Percentiles rank a stretch among this genome's conserved stretches.
phyloP scores from a whole-genome alignment of 345 rosid species.

The Eucalyptus pauciflora region DNA sequence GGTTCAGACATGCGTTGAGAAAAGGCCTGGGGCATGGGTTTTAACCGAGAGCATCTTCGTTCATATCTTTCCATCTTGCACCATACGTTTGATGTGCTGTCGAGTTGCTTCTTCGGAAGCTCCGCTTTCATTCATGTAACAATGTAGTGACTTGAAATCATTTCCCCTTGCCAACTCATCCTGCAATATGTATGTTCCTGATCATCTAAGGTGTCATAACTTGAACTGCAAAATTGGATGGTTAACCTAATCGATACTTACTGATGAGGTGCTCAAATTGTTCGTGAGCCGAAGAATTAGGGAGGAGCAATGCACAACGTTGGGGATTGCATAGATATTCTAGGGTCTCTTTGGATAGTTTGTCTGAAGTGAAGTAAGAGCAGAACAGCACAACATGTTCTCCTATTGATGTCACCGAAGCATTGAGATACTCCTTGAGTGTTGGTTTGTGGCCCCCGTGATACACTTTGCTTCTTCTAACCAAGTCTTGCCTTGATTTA shows the following conservation, averaged over 20 bases:
- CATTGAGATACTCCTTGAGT: neutral
- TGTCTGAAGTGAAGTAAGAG: neutral
- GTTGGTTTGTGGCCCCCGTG: neutral
- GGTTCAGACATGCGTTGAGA: neutral
- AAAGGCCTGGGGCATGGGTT: neutral
- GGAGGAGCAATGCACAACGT: neutral
- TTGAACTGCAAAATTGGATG: neutral
- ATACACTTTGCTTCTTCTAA: slow-evolving; percentile 3
- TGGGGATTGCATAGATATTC: neutral
- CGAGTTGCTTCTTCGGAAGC: neutral
- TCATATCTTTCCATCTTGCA: neutral
- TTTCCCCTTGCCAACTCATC: neutral
- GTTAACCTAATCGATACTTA: neutral
- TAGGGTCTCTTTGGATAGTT: neutral
- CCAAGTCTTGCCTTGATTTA: neutral
- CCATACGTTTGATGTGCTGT: neutral
- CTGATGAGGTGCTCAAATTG: neutral
- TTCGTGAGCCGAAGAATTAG: neutral
- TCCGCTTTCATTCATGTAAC: neutral
- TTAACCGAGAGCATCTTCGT: neutral
- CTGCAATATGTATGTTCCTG: neutral
- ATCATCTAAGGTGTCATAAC: neutral
- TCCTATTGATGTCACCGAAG: neutral
- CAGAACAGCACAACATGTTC: neutral
- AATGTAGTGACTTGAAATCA: neutral